phyloP scores from a whole-genome alignment of 345 rosid species.

The Cardiospermum halicacabum region DNA sequence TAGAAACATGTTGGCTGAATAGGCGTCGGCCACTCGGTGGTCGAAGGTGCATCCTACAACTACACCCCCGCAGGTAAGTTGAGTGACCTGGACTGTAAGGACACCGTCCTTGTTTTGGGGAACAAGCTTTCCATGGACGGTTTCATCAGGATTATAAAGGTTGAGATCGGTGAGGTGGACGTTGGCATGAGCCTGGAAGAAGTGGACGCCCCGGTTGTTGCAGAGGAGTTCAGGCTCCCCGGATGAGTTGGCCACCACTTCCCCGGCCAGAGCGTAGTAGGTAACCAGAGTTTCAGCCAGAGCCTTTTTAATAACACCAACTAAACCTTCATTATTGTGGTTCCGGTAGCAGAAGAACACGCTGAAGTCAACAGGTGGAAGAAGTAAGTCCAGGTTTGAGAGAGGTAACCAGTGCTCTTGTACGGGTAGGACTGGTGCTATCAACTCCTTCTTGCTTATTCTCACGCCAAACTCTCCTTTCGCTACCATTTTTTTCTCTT shows the following conservation, averaged over 20 bases:
- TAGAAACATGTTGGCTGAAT: slow-evolving; percentile 68
- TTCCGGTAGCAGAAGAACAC: slow-evolving; percentile 66
- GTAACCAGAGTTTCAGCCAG: slow-evolving; percentile 60
- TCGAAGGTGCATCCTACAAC: slow-evolving; percentile 71
- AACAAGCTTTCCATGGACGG: slow-evolving; percentile 58
- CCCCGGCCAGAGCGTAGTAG: slow-evolving; percentile 72
- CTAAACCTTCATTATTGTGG: slow-evolving; percentile 18
- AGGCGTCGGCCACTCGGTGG: slow-evolving; percentile 74
- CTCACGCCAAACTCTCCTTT: slow-evolving; percentile 30
- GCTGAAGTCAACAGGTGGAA: slow-evolving; percentile 59
- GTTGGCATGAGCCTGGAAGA: slow-evolving; percentile 56
- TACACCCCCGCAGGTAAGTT: slow-evolving; percentile 60
- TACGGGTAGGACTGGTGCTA: slow-evolving; percentile 61
- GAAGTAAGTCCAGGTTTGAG: slow-evolving; percentile 80
- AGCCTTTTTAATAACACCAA: slow-evolving; percentile 43
- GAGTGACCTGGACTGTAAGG: slow-evolving; percentile 74
- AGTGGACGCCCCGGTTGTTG: slow-evolving; percentile 83
- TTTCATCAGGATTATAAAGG: slow-evolving; percentile 61
- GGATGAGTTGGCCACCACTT: slow-evolving; percentile 46
- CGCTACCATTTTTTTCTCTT: slow-evolving; percentile 7
- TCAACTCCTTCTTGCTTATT: slow-evolving; percentile 42
- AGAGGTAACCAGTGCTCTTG: slow-evolving; percentile 81
- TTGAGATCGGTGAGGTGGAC: slow-evolving; percentile 49
- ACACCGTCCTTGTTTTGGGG: slow-evolving; percentile 56
- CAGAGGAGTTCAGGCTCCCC: slow-evolving; percentile 84